These are phyloP conservation scores for Royoungia palumana DNA, from an alignment of 768 basidiomycete genomes.

Conservation along the genomic window DNA sequence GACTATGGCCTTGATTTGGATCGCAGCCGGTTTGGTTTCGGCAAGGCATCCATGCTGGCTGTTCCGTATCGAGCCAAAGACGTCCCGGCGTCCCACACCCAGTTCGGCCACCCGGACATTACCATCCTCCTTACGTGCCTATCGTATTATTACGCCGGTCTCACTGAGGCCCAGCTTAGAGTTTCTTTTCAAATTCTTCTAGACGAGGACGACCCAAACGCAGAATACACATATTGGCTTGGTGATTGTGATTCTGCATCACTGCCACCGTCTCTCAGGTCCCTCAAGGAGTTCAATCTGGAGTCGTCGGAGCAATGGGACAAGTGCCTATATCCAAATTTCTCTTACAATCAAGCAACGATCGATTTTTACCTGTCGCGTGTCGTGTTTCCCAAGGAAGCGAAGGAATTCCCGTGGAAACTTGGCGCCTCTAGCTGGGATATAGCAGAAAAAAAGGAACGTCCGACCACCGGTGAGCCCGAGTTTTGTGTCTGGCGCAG, in stretches of 20 bases:
- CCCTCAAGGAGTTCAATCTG: constrained; percentile 2
- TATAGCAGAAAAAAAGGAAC: constrained; percentile 24
- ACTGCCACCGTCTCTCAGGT: too few relatives aligned
- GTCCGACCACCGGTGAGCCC: constrained; percentile 6
- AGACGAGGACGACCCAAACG: too few relatives aligned
- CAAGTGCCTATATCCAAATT: neutral
- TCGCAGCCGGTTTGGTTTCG: neutral
- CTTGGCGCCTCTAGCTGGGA: constrained; percentile 34
- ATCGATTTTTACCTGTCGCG: constrained; percentile 21
- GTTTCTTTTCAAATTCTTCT: too few relatives aligned
- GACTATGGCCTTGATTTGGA: constrained; percentile 44
- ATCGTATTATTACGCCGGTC: too few relatives aligned
- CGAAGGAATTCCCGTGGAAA: constrained; percentile 30
- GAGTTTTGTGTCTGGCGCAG: too few relatives aligned
- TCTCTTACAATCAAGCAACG: neutral
- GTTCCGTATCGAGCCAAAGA: constrained; percentile 53
- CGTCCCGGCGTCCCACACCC: constrained; percentile 40
- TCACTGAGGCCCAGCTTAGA: too few relatives aligned
- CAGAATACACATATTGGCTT: too few relatives aligned
- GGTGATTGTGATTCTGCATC: too few relatives aligned
- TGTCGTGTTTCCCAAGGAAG: constrained; percentile 34
- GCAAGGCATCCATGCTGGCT: constrained; percentile 35
- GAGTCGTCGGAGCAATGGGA: constrained; percentile 10
- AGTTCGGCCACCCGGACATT: constrained; percentile 52
- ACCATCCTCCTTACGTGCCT: constrained; percentile 43